phyloP scores from a whole-genome alignment of 331 rosid genomes.

The Acacia concinna region DNA sequence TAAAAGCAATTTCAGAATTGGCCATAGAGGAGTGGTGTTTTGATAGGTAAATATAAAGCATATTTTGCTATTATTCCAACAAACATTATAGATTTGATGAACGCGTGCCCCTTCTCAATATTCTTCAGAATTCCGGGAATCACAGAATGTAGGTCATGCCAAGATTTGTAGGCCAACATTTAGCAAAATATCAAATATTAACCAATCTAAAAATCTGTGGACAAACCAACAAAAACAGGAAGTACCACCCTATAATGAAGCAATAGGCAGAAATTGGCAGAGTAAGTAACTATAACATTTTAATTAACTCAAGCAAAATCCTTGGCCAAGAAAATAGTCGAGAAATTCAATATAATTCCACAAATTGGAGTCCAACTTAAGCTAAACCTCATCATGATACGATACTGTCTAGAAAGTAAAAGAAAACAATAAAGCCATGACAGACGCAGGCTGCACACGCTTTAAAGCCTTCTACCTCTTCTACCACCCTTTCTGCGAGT shows the following conservation, averaged over 20 bases:
- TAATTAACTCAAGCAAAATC: conserved; percentile 11
- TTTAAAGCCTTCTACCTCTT: conserved; percentile 85
- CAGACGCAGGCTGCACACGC: conserved; percentile 15
- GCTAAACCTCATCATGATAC: conserved; percentile 4
- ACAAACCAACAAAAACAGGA: not conserved
- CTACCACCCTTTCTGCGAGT: conserved; percentile 94
- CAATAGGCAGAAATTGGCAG: not conserved
- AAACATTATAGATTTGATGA: too few species aligned
- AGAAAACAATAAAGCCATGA: not conserved
- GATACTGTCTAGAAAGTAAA: conserved; percentile 10
- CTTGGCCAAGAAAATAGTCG: not conserved
- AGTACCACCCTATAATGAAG: not conserved
- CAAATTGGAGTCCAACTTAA: conserved; percentile 22
- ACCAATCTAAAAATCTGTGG: not conserved
- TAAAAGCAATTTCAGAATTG: not conserved
- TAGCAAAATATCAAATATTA: not conserved
- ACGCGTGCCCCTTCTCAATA: too few species aligned
- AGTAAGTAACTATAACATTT: not conserved
- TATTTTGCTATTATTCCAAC: too few species aligned
- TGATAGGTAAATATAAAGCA: not conserved
- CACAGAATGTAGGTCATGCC: too few species aligned
- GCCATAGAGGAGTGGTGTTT: not conserved
- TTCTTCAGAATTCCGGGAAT: too few species aligned
- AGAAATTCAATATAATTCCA: conserved; percentile 14
- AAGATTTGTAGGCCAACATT: too few species aligned